Evolutionary conservation across 257 asterid genomes (phyloP).

Genomic region (Fraxinus anomala): DNA sequence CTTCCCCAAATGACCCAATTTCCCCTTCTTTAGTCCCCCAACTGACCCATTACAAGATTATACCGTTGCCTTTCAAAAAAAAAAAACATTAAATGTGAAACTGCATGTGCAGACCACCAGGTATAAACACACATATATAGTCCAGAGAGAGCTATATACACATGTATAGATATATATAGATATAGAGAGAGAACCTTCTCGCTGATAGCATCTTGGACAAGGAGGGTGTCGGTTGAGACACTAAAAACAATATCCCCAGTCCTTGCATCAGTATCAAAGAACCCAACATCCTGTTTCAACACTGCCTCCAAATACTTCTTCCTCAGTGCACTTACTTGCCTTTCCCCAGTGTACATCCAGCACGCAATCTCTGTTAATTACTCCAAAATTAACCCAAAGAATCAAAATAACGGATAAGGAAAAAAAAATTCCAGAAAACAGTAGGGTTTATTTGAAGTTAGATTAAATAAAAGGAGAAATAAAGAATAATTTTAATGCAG

Average conservation of each 20-base stretch:
- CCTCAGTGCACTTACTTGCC: conserved; percentile 86
- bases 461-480: conserved; percentile 11
- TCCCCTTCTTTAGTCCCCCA: conserved; percentile 37
- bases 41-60: conserved; percentile 27
- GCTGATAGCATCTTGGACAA: conserved; percentile 99
- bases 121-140: background rate
- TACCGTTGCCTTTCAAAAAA: conserved; percentile 40
- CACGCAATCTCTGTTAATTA: conserved; percentile 78
- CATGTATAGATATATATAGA: background rate
- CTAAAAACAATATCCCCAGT: conserved; percentile 97
- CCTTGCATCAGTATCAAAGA: conserved; percentile 96
- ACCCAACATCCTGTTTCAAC: conserved; percentile 97
- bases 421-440: background rate
- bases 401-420: background rate
- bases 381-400: conserved; percentile 12
- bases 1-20: conserved; percentile 22
- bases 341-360: conserved; percentile 97
- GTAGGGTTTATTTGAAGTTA: background rate
- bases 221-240: conserved; percentile 94
- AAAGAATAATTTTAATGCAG: conserved; percentile 29
- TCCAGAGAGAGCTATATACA: background rate
- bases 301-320: conserved; percentile 93
- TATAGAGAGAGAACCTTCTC: conserved; percentile 63
- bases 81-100: conserved; percentile 23
- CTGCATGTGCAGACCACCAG: background rate